Percentiles rank a stretch among this genome's conserved stretches.
Evolutionary conservation across 139 green algal species (phyloP).

Genomic region (Spirogloea muscicola): DNA sequence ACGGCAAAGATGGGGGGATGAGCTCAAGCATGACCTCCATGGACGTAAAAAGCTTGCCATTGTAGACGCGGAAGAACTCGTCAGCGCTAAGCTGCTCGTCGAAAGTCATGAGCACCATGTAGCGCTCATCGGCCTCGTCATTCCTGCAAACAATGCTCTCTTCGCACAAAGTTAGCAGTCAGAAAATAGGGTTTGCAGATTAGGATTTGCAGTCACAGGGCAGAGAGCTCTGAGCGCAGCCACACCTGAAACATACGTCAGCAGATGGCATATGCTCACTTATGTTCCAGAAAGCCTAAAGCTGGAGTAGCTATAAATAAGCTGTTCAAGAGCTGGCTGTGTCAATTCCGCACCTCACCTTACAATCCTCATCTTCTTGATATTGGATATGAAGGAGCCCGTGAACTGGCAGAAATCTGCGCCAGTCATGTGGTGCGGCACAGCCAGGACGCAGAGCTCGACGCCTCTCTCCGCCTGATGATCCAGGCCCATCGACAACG

Average conservation of each 20-base stretch:
- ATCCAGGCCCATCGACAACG: not conserved
- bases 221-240: too few species aligned
- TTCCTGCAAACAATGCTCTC: too few species aligned
- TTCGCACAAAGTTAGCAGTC: too few species aligned
- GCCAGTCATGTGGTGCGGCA: conserved; percentile 82
- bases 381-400: conserved; percentile 65
- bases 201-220: too few species aligned
- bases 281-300: too few species aligned
- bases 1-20: too few species aligned
- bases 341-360: too few species aligned
- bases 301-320: too few species aligned
- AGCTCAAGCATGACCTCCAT: conserved; percentile 36
- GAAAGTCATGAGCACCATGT: conserved; percentile 86
- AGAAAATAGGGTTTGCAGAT: too few species aligned
- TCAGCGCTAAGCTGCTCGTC: conserved; percentile 60
- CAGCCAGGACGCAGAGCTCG: conserved; percentile 62
- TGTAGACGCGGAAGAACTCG: conserved; percentile 62
- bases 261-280: too few species aligned
- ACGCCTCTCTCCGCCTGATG: not conserved
- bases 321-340: too few species aligned
- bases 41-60: conserved; percentile 67
- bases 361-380: conserved; percentile 74
- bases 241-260: too few species aligned
- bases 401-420: conserved; percentile 87
- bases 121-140: conserved; percentile 36